These are phyloP conservation scores for Halophytophthora batemanensis DNA, from an alignment of 352 stramenopile genomes.

Conservation along the genomic window DNA sequence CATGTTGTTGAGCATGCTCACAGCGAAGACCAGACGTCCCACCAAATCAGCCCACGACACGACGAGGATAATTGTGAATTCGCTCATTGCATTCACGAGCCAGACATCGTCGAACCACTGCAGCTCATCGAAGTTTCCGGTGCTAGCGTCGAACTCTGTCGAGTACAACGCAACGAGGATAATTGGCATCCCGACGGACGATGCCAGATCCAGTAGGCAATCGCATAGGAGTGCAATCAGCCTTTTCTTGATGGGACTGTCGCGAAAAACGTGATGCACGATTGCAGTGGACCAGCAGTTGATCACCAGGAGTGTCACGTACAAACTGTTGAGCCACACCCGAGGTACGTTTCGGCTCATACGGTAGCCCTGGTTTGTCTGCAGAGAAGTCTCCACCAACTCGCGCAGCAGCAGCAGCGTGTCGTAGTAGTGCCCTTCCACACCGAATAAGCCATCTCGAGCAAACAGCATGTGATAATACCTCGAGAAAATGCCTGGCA, in stretches of 20 bases:
- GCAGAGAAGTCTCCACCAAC: conserved; percentile 23
- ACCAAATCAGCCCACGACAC: conserved; percentile 24
- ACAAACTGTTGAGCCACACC: conserved; percentile 37
- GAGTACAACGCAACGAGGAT: conserved; percentile 23
- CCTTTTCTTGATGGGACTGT: conserved; percentile 23
- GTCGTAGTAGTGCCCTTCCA: conserved; percentile 24
- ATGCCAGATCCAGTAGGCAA: conserved; percentile 27
- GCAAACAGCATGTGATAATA: conserved; percentile 16
- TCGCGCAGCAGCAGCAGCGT: conserved; percentile 29
- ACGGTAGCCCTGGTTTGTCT: conserved; percentile 25
- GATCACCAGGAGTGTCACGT: conserved; percentile 24
- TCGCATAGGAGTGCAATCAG: conserved; percentile 21
- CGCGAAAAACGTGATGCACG: conserved; percentile 27
- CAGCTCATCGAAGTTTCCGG: conserved; percentile 15
- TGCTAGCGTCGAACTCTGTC: conserved; percentile 10
- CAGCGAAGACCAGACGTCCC: conserved; percentile 24
- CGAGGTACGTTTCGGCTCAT: conserved; percentile 27
- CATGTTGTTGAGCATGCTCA: conserved; percentile 32
- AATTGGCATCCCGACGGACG: conserved; percentile 22
- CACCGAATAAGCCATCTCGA: conserved; percentile 22
- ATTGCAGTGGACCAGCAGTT: conserved; percentile 37
- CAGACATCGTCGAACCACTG: conserved; percentile 31
- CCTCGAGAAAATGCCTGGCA: background rate
- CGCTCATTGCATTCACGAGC: conserved; percentile 29
- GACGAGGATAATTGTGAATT: conserved; percentile 32